A percentile compares a stretch with the other conserved stretches of the same genome.
Evolutionary conservation across 306 rosid species (phyloP).

Genomic region (Ammopiptanthus mongolicus): DNA sequence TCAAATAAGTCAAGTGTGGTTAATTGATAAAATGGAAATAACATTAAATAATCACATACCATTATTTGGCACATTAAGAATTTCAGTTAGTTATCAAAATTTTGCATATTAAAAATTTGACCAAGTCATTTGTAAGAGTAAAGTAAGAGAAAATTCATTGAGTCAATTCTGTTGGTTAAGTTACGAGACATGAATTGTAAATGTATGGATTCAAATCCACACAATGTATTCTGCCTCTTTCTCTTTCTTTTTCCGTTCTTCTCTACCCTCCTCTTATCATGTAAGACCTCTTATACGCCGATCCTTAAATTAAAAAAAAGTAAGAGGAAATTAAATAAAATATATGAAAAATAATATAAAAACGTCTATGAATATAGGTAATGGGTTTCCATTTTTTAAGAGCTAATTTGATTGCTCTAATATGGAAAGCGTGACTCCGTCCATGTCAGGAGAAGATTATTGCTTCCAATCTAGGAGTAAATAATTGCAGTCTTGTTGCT

Average conservation of each 20-base stretch:
- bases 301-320: no score
- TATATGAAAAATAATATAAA: not conserved
- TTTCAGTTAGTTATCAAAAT: not conserved
- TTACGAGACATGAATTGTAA: no score
- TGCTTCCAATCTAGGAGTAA: not conserved
- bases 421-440: not conserved
- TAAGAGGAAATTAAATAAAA: not conserved
- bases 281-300: no score
- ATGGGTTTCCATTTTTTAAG: not conserved
- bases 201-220: no score
- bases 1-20: not conserved
- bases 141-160: not conserved
- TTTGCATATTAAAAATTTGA: not conserved
- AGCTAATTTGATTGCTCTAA: not conserved
- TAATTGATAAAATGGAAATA: not conserved
- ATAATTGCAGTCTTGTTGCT: not conserved
- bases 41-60: no score
- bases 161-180: no score
- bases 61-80: not conserved
- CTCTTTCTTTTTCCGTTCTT: no score
- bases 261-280: no score
- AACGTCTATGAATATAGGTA: not conserved
- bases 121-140: not conserved
- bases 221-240: no score
- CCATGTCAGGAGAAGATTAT: not conserved